phyloP scores from a whole-genome alignment of 73 alveolate genomes.

The Uronychia binucleata region DNA sequence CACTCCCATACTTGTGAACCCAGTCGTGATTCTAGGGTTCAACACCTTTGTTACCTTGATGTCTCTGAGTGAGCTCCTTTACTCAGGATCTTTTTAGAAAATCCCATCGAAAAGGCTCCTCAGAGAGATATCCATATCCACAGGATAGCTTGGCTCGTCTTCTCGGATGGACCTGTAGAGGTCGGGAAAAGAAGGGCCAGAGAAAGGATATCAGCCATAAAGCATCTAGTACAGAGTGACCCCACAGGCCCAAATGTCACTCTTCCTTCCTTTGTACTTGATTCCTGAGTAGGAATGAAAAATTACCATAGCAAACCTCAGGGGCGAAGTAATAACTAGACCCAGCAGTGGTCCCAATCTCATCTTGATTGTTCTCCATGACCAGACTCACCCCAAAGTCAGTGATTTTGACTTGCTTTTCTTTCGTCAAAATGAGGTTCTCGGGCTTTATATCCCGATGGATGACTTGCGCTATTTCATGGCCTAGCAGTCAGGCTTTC shows the following conservation, averaged over 20 bases:
- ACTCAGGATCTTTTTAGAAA: too few relatives aligned
- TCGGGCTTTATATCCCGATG: slow-evolving; percentile 93
- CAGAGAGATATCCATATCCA: too few relatives aligned
- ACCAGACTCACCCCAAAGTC: slow-evolving; percentile 78
- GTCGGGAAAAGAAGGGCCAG: slow-evolving; percentile 11
- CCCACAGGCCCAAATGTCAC: slow-evolving; percentile 74
- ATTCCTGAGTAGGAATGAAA: slow-evolving; percentile 6
- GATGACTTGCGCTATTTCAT: slow-evolving; percentile 57
- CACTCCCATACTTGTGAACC: background rate
- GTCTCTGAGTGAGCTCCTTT: too few relatives aligned
- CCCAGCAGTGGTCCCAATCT: slow-evolving; percentile 56
- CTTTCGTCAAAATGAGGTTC: slow-evolving; percentile 72
- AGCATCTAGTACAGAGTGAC: slow-evolving; percentile 51
- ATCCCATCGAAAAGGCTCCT: too few relatives aligned
- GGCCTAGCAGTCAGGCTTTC: too few relatives aligned
- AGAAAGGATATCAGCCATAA: slow-evolving; percentile 36
- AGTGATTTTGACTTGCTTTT: slow-evolving; percentile 61
- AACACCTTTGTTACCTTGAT: too few relatives aligned
- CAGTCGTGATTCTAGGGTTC: background rate
- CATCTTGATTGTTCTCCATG: slow-evolving; percentile 48
- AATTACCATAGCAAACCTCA: slow-evolving; percentile 31
- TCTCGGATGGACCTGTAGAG: slow-evolving; percentile 19
- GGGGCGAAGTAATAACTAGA: slow-evolving; percentile 61
- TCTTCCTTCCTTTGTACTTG: slow-evolving; percentile 31
- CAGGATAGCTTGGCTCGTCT: slow-evolving; percentile 22